phyloP scores from a whole-genome alignment of 345 rosid species.

The Abelmoschus esculentus region DNA sequence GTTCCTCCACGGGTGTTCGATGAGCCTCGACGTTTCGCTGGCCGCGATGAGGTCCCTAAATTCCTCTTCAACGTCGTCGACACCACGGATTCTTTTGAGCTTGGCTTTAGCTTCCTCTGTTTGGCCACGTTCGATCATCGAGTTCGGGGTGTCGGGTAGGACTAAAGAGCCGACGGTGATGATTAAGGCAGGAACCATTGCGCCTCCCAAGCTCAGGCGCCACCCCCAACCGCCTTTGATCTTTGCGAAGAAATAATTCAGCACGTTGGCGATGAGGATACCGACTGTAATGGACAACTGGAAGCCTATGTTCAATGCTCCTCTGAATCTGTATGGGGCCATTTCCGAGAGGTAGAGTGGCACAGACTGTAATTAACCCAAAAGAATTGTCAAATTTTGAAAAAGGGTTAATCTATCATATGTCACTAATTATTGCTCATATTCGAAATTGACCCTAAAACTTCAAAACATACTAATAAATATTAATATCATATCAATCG shows the following conservation, averaged over 20 bases:
- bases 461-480: no score
- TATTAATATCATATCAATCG: no score
- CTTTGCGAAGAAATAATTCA: constrained; percentile 79
- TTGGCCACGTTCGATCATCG: constrained; percentile 84
- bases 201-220: constrained; percentile 91
- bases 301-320: constrained; percentile 84
- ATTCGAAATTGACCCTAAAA: no score
- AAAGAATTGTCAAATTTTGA: background rate
- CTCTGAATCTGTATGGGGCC: constrained; percentile 97
- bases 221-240: constrained; percentile 89
- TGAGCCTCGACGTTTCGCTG: constrained; percentile 59
- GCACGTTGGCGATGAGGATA: constrained; percentile 66
- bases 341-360: constrained; percentile 94
- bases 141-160: constrained; percentile 94
- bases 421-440: no score
- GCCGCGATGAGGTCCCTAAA: constrained; percentile 66
- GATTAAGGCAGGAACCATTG: constrained; percentile 92
- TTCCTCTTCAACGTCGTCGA: constrained; percentile 67
- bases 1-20: constrained; percentile 78
- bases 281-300: constrained; percentile 89
- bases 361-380: constrained; percentile 51
- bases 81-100: constrained; percentile 61
- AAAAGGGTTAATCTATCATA: no score
- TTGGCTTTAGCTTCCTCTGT: constrained; percentile 50
- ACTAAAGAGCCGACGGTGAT: constrained; percentile 65